Evolutionary conservation across 805 yeast species (phyloP).

Genomic region (Maudiozyma saulgeensis): DNA sequence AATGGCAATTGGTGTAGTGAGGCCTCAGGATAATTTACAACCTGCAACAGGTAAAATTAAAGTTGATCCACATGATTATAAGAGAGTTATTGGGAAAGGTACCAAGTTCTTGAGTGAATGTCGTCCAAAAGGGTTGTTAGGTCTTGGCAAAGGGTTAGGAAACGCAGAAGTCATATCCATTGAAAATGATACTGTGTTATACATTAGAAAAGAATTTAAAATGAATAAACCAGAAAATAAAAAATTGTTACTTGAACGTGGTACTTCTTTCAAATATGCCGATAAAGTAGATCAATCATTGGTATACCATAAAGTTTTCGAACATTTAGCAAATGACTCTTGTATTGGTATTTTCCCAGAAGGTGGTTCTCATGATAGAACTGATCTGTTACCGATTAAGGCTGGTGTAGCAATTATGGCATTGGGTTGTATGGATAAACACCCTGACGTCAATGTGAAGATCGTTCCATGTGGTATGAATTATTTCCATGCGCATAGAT

Average conservation of each 20-base stretch:
- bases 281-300: slow-evolving; percentile 75
- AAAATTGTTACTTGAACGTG: slow-evolving; percentile 40
- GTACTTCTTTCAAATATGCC: slow-evolving; percentile 61
- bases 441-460: slow-evolving; percentile 67
- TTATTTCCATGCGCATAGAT: slow-evolving; percentile 91
- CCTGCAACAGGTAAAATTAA: slow-evolving; percentile 58
- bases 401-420: slow-evolving; percentile 99
- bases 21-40: slow-evolving; percentile 80
- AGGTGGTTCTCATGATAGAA: slow-evolving; percentile 95
- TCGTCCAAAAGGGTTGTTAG: slow-evolving; percentile 54
- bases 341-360: slow-evolving; percentile 93
- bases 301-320: slow-evolving; percentile 78
- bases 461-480: slow-evolving; percentile 97
- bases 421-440: slow-evolving; percentile 76
- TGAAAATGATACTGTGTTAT: slow-evolving; percentile 60
- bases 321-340: slow-evolving; percentile 68
- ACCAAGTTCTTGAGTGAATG: slow-evolving; percentile 52
- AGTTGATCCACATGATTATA: slow-evolving; percentile 43
- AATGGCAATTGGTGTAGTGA: slow-evolving; percentile 78
- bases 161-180: slow-evolving; percentile 61
- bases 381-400: slow-evolving; percentile 80
- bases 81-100: slow-evolving; percentile 49
- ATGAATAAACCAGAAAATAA: slow-evolving; percentile 34
- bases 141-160: slow-evolving; percentile 72
- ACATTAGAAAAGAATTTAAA: slow-evolving; percentile 61